Base-by-base conservation (phyloP, 164 flowering plant genomes). In the Vitis cinerea region DNA sequence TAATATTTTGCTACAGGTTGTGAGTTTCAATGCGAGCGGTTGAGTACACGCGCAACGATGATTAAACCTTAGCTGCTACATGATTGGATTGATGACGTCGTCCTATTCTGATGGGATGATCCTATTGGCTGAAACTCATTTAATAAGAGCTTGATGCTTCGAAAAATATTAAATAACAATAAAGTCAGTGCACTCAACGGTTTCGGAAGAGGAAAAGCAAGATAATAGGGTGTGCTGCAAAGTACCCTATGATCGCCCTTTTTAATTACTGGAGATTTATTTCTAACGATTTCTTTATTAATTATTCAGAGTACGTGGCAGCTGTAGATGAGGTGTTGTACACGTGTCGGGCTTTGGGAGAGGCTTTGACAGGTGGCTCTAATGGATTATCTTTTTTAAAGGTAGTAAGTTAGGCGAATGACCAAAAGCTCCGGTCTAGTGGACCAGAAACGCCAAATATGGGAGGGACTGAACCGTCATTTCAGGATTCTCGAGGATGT, bases 41-140 rank as follows among this genome's bases (percentile, higher is more conserved):
- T 64, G 55, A 29, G 44, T 29, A 64, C 79, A 76, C 79, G 61
- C 47, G 17, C 15, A 3, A 23, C 79, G 60, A 76, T 72, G 72
- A 65, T 72, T 51, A 68, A 76, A 69, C 75, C 75, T 65, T 64
- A 23, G 72, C 73, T 29, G 19, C 72, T 66, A 3, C 64, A 75
- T 75, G 74, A 75, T 75, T 75, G 74, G 73, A 19, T 49, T 23
- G 62, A 51, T 70, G 19, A 75, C 67, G 74, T 75, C 78, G 70
- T 52, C 67, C 11, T 8, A 31, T 51, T 10, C 9, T n/a, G 12
- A 57, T 12, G 44, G 7, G 12, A 57, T 12, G 44, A 37, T 37
- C 53, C 14, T 30, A 54, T 51, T 55, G 66, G 50, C 29, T 59
- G 19, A 59, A 49, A 52, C 55, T 30, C 48, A 8, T 51, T 23